phyloP scores from a whole-genome alignment of 805 yeast genomes.

The Lipomyces mesembrius region DNA sequence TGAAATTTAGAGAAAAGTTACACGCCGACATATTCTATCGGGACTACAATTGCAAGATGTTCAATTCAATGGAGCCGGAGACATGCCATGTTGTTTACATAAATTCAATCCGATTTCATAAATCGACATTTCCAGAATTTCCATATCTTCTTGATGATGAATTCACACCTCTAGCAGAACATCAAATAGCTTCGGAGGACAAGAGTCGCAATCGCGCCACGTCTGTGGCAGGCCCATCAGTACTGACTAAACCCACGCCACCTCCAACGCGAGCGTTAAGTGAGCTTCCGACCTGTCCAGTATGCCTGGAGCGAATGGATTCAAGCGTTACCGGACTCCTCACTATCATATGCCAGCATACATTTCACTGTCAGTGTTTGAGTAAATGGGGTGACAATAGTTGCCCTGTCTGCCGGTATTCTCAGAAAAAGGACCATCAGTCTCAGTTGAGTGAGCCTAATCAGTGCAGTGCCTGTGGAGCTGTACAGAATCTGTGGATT shows the following conservation, averaged over 20 bases:
- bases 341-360: conserved; percentile 91
- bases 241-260: conserved; percentile 34
- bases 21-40: conserved; percentile 68
- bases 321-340: conserved; percentile 75
- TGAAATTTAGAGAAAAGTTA: conserved; percentile 66
- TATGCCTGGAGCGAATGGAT: conserved; percentile 87
- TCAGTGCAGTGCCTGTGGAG: conserved; percentile 62
- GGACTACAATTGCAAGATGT: conserved; percentile 69
- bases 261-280: conserved; percentile 44
- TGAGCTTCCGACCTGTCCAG: conserved; percentile 92
- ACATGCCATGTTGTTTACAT: conserved; percentile 76
- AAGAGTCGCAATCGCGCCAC: conserved; percentile 18
- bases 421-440: conserved; percentile 49
- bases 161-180: conserved; percentile 53
- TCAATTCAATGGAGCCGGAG: conserved; percentile 89
- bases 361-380: conserved; percentile 87
- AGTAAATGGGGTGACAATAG: conserved; percentile 81
- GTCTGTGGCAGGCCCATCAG: conserved; percentile 12
- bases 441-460: conserved; percentile 24
- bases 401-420: conserved; percentile 88
- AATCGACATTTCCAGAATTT: conserved; percentile 48
- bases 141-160: conserved; percentile 79
- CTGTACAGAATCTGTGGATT: conserved; percentile 74
- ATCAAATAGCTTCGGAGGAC: conserved; percentile 23
- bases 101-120: conserved; percentile 57